These are phyloP conservation scores for Trichoderma oligosporum DNA, from an alignment of 2,329 filamentous ascomycete species.

Conservation along the genomic window DNA sequence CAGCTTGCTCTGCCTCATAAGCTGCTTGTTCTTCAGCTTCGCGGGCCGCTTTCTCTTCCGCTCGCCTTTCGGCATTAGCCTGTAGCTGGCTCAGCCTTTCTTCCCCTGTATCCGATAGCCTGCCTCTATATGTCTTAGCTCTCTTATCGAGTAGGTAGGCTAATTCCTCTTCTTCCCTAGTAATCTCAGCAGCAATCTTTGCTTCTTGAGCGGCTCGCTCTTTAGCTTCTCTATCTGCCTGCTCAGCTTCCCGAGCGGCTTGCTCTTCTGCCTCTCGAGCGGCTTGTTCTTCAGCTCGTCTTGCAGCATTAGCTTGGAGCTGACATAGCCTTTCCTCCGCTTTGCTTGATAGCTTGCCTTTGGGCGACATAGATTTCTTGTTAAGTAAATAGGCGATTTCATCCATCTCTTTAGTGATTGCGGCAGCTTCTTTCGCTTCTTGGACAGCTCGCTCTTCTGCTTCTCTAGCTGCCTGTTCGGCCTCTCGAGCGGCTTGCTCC, in stretches of 20 bases:
- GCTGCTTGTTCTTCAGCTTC: constrained; percentile 29
- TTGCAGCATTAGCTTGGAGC: constrained; percentile 7
- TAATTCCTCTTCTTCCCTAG: constrained; percentile 38
- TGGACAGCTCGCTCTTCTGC: constrained; percentile 22
- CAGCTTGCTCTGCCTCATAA: constrained; percentile 10
- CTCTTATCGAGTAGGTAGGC: constrained; percentile 46
- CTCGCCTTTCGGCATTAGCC: constrained; percentile 34
- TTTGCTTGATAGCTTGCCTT: constrained; percentile 26
- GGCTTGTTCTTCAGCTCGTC: constrained; percentile 19
- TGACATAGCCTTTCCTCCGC: background rate
- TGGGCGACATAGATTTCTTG: constrained; percentile 42
- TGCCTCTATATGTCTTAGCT: constrained; percentile 43
- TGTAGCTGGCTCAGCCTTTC: constrained; percentile 41
- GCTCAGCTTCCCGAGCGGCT: constrained; percentile 33
- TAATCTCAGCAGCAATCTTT: constrained; percentile 21
- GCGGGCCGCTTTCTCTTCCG: constrained; percentile 33
- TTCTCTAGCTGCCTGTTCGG: constrained; percentile 27
- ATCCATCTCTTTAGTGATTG: constrained; percentile 32
- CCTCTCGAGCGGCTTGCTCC: constrained; percentile 30
- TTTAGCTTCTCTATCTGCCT: constrained; percentile 38
- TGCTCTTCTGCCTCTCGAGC: constrained; percentile 31
- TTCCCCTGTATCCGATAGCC: constrained; percentile 42
- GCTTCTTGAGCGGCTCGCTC: constrained; percentile 26
- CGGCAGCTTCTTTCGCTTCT: constrained; percentile 26
- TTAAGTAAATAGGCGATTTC: constrained; percentile 41